Percentiles rank a stretch among this genome's conserved stretches.
Conservation (phyloP, 352 stramenopile species). For the Globisporangium nodosum region DNA sequence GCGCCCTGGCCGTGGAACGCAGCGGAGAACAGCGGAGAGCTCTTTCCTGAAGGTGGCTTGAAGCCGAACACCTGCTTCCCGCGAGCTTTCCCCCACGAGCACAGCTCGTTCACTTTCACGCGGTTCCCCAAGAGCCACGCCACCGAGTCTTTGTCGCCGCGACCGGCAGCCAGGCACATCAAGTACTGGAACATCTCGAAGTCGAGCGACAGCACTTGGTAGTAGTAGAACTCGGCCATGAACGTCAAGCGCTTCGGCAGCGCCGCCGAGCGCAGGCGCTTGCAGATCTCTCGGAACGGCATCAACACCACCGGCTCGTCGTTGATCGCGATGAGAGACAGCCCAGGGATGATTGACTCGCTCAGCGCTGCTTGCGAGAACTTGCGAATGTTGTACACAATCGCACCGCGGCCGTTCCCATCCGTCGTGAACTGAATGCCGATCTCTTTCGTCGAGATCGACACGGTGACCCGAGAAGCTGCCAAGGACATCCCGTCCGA, state of each 20-base stretch:
- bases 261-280: conserved; percentile 45
- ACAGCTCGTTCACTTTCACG: conserved; percentile 58
- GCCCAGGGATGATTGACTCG: conserved; percentile 51
- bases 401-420: conserved; percentile 64
- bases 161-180: conserved; percentile 56
- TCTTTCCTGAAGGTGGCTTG: conserved; percentile 44
- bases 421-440: conserved; percentile 82
- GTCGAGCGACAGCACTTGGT: conserved; percentile 72
- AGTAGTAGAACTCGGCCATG: conserved; percentile 83
- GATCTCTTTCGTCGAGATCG: conserved; percentile 77
- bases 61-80: conserved; percentile 74
- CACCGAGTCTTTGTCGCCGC: conserved; percentile 67
- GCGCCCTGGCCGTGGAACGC: conserved; percentile 42
- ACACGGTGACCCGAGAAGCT: conserved; percentile 58
- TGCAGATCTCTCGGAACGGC: conserved; percentile 74
- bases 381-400: conserved; percentile 75
- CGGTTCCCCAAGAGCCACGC: conserved; percentile 46
- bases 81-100: conserved; percentile 62
- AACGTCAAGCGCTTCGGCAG: conserved; percentile 82
- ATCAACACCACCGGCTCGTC: conserved; percentile 75
- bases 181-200: conserved; percentile 79
- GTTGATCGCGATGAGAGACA: conserved; percentile 81
- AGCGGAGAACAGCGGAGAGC: conserved; percentile 59
- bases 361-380: conserved; percentile 77
- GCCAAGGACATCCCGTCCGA: conserved; percentile 42